Evolutionary conservation across 768 basidiomycete species (phyloP).

Genomic region (Leccinum fibrillosum): DNA sequence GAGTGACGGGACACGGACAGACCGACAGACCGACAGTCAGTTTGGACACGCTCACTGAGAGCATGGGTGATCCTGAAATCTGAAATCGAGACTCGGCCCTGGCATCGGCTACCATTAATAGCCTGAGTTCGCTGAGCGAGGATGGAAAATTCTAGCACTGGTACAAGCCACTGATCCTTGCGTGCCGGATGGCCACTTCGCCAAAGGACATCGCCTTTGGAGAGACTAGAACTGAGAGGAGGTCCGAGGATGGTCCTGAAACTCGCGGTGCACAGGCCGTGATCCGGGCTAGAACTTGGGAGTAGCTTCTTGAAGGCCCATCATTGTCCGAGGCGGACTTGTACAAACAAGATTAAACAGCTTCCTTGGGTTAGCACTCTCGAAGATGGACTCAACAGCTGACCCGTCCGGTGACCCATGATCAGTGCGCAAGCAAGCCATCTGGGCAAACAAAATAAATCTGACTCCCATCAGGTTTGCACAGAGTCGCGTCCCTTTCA

Average conservation of each 20-base stretch:
- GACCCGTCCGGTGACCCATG: neutral
- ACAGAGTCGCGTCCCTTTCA: conserved; percentile 2
- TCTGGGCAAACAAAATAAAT: neutral
- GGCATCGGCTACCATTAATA: neutral
- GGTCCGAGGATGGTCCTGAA: conserved; percentile 7
- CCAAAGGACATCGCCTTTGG: neutral
- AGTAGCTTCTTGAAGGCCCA: neutral
- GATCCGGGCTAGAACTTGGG: conserved; percentile 8
- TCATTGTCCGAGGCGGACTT: neutral
- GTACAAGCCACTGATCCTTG: neutral
- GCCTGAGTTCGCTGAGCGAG: neutral
- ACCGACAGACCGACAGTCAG: neutral
- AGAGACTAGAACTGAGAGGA: neutral
- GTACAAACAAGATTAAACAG: conserved; percentile 12
- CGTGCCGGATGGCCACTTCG: neutral
- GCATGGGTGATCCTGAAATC: neutral
- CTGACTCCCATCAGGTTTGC: conserved; percentile 1
- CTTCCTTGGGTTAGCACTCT: neutral
- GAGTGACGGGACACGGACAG: neutral
- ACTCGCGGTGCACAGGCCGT: conserved; percentile 2
- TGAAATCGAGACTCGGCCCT: neutral
- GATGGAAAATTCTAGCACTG: neutral
- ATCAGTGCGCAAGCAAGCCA: neutral
- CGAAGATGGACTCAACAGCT: neutral
- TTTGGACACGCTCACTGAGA: neutral